Percentiles rank a stretch among this genome's conserved stretches.
Evolutionary conservation across 1,284 basidiomycete genomes (phyloP).

Genomic region (Apiotrichum laibachii): DNA sequence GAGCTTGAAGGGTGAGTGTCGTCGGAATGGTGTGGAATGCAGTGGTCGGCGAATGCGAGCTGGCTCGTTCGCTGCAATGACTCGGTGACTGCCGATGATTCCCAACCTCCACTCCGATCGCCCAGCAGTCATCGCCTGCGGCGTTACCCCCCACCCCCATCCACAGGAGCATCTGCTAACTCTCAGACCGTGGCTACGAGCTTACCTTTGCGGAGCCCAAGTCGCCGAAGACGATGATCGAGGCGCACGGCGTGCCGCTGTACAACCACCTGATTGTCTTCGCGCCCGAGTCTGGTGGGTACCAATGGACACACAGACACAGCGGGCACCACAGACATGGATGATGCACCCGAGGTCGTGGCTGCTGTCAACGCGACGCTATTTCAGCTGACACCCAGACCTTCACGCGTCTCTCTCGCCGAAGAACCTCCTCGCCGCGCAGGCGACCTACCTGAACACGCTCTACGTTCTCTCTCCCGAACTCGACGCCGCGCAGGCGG

Average conservation of each 20-base stretch:
- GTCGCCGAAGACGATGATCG: conserved; percentile 63
- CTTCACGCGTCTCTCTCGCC: conserved; percentile 63
- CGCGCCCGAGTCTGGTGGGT: conserved; percentile 69
- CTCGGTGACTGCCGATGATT: no score
- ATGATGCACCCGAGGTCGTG: not conserved
- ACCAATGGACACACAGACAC: not conserved
- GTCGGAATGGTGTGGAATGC: not conserved
- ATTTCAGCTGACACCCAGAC: conserved; percentile 36
- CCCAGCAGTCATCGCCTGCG: no score
- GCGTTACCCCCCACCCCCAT: no score
- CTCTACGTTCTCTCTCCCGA: conserved; percentile 73
- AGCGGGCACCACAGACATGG: not conserved
- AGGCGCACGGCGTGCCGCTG: conserved; percentile 67
- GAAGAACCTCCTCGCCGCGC: conserved; percentile 71
- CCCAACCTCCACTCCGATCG: no score
- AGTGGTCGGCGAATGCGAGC: not conserved
- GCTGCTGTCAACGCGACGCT: no score
- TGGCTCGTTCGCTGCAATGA: not conserved
- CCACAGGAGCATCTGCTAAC: no score
- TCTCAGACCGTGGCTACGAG: conserved; percentile 68
- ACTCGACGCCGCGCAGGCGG: conserved; percentile 53
- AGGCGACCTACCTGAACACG: conserved; percentile 72
- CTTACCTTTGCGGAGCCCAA: conserved; percentile 79
- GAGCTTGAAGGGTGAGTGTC: conserved; percentile 66
- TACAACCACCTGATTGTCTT: conserved; percentile 83